These are phyloP conservation scores for Geosmithia putterillii DNA, from an alignment of 2,329 filamentous ascomycete species.

Conservation along the genomic window DNA sequence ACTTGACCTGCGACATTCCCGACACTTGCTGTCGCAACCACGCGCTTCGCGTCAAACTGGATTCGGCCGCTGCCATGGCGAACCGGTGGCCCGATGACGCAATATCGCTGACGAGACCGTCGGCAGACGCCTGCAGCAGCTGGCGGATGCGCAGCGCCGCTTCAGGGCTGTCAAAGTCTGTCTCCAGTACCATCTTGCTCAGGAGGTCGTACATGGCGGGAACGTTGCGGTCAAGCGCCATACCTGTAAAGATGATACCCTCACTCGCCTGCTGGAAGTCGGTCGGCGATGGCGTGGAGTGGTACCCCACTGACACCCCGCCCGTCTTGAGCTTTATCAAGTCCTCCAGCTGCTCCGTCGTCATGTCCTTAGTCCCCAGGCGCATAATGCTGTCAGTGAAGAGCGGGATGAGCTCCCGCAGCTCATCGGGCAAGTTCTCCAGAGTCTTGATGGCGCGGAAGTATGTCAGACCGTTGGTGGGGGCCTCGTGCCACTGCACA, in stretches of 20 bases:
- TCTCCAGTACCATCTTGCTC: conserved; percentile 68
- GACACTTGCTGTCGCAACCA: conserved; percentile 73
- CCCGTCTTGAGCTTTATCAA: conserved; percentile 93
- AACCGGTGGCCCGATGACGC: conserved; percentile 83
- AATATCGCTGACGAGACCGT: conserved; percentile 83
- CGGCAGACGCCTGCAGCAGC: conserved; percentile 73
- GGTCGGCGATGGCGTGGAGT: conserved; percentile 65
- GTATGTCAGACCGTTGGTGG: conserved; percentile 92
- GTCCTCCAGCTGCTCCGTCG: conserved; percentile 92
- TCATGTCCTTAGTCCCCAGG: conserved; percentile 74
- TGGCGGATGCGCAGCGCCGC: conserved; percentile 76
- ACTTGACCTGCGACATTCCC: conserved; percentile 81
- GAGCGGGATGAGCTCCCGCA: conserved; percentile 73
- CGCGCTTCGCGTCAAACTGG: conserved; percentile 60
- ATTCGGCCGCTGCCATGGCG: conserved; percentile 73
- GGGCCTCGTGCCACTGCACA: conserved; percentile 82
- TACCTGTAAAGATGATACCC: conserved; percentile 74
- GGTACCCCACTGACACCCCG: conserved; percentile 74
- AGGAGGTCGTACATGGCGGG: conserved; percentile 84
- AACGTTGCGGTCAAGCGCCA: conserved; percentile 80
- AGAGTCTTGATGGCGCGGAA: conserved; percentile 81
- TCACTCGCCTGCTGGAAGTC: conserved; percentile 62
- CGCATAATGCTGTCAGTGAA: conserved; percentile 92
- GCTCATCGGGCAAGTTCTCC: conserved; percentile 68
- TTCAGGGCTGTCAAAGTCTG: conserved; percentile 76